Evolutionary conservation across 2,329 filamentous ascomycete species (phyloP), one percentile per base, ranked within the genome.

Genomic region (Botrytis hyacinthi): DNA sequence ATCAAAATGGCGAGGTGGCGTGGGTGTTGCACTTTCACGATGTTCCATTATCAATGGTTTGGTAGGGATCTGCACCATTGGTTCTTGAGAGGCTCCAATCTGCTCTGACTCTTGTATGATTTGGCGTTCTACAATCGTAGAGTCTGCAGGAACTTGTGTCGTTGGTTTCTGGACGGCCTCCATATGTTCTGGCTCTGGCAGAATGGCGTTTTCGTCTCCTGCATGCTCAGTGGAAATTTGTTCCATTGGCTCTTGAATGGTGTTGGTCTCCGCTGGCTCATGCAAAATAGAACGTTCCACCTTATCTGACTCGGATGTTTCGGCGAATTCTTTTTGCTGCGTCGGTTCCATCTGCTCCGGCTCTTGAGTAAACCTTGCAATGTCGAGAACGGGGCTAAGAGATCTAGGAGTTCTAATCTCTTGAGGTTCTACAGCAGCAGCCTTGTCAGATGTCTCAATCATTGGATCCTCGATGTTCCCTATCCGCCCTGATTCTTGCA

Each of bases 71-170:
- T 71, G 63, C 22, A 37, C 32, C 42, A 69, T 67, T 54, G 66
- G 62, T 65, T 78, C 73, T 69, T 74, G 72, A 40, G 51, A 40
- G 20, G 37, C 29, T 10, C 65, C 74, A 16, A 74, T 65, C 20
- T 76, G 70, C n/a, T 75, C 73, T 18, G 73, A 63, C 44, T 80
- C 75, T 42, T 77, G 77, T 61, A 82, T 22, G 18, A 66, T 44
- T 57, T 48, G 37, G 20, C 35, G 60, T 29, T 60, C 78, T 70
- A 80, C 81, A 35, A 35, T 37, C 7, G 12, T 35, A 26, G 44
- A 7, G 7, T 66, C 44, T 4, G 29, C 44, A 51, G 44, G 32
- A 16, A 35, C 35, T 37, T 37, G 29, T 26, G n/a, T 32, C 32
- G 20, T 44, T 42, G 37, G 37, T 22, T 44, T n/a, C 16, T 63